Percentiles rank a stretch among this genome's conserved stretches.
These are phyloP conservation scores for Aureobasidium sp. DNA, from an alignment of 2,329 filamentous ascomycete species.

Conservation along the genomic window DNA sequence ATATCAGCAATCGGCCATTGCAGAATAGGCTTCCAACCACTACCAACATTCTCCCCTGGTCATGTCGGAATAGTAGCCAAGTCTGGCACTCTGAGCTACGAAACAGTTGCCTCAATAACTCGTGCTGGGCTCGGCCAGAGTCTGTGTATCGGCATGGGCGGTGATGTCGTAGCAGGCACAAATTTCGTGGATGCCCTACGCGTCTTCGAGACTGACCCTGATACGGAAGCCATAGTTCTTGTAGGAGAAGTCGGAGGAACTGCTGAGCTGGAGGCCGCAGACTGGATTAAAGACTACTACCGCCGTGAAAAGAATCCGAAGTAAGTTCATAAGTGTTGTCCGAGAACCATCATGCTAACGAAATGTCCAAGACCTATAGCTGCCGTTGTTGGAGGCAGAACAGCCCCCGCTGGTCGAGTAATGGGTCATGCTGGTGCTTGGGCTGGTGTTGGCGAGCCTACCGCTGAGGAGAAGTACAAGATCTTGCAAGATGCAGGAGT, in stretches of 20 bases:
- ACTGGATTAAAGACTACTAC: conserved; percentile 62
- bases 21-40: conserved; percentile 66
- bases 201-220: conserved; percentile 56
- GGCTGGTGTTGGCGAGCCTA: conserved; percentile 56
- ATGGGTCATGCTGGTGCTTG: conserved; percentile 80
- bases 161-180: conserved; percentile 66
- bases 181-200: conserved; percentile 63
- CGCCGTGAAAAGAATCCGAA: conserved; percentile 52
- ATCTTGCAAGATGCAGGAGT: conserved; percentile 59
- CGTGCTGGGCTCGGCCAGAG: conserved; percentile 69
- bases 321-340: conserved; percentile 32
- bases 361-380: conserved; percentile 53
- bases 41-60: conserved; percentile 62
- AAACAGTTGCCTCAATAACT: conserved; percentile 67
- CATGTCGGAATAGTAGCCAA: conserved; percentile 70
- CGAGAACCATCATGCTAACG: conserved; percentile 11
- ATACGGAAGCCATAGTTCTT: conserved; percentile 63
- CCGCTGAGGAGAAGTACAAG: conserved; percentile 56
- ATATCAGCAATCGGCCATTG: conserved; percentile 65
- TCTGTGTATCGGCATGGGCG: conserved; percentile 68
- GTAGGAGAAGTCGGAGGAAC: conserved; percentile 66
- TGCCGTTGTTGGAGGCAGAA: conserved; percentile 59
- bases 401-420: conserved; percentile 54
- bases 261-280: conserved; percentile 62
- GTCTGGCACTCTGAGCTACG: conserved; percentile 72